Evolutionary conservation across 2,329 filamentous ascomycete species (phyloP), one percentile per base, ranked within the genome.

Genomic region (Aspergillus caelatus): DNA sequence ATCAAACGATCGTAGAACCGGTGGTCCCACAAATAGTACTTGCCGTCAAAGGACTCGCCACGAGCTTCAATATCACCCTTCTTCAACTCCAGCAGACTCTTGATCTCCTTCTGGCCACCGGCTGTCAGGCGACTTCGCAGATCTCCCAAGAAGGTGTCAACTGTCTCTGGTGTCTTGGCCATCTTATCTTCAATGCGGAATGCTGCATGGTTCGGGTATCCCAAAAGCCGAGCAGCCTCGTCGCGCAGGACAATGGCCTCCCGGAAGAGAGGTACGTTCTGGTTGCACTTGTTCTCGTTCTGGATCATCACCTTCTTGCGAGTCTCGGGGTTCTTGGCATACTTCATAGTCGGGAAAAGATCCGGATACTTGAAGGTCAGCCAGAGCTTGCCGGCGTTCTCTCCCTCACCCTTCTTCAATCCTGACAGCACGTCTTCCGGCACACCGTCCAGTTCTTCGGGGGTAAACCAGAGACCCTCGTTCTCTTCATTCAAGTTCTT

Each of bases 101-200:
- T 73, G 36, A 80, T 77, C 70, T 84, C 82, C 57, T 78, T 74
- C 65, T 75, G 67, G 1, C 82, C 82, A n/a, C 81, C 81, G 30
- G 76, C 75, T 30, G 76, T 79, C 62, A 84, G 68, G 57, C 79
- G 73, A 16, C 71, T 69, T 11, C 81, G 78, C 61, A 84, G 68
- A 66, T 83, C 81, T 2, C 80, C 78, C 56, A 84, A 71, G 62
- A 86, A 84, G n/a, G 79, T 80, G 68, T 85, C 74, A 0, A 85
- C 82, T 0, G 81, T 84, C 69, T 81, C 74, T 0, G 84, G 78
- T 4, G 81, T 82, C 72, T 85, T 84, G 10, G 83, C 81, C 78
- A 86, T 85, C 68, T 84, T 83, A 59, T 84, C 81, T 68, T 85
- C 84, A 52, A 84, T 79, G n/a, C 78, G 77, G 72, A 83, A 83